phyloP scores from a whole-genome alignment of 2,329 filamentous ascomycete species.

The Sporothrix brunneoviolacea region DNA sequence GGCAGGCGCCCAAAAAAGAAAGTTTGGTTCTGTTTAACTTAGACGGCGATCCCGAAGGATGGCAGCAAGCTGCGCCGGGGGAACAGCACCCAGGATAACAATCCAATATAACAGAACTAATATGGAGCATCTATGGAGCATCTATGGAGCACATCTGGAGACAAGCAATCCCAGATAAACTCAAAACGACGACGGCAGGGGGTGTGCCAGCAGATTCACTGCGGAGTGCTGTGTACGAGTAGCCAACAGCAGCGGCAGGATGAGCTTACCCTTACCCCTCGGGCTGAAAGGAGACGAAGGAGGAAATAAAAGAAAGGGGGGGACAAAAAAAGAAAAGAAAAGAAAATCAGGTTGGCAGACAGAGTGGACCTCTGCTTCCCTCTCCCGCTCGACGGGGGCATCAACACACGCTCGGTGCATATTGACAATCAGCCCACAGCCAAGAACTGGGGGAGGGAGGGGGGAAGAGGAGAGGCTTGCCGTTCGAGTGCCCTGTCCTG shows the following conservation, averaged over 20 bases:
- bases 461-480: too few relatives aligned
- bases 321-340: too few relatives aligned
- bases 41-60: constrained; percentile 9
- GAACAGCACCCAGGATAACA: not conserved
- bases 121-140: not conserved
- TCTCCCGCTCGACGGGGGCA: too few relatives aligned
- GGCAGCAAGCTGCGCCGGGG: not conserved
- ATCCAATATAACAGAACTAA: not conserved
- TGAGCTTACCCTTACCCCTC: not conserved
- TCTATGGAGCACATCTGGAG: not conserved
- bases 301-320: too few relatives aligned
- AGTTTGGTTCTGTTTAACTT: not conserved
- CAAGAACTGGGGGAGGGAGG: too few relatives aligned
- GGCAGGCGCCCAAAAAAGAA: too few relatives aligned
- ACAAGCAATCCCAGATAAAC: not conserved
- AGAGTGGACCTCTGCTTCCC: too few relatives aligned
- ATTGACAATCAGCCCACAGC: too few relatives aligned
- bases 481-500: too few relatives aligned
- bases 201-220: not conserved
- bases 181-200: not conserved
- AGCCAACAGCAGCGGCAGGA: not conserved
- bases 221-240: not conserved
- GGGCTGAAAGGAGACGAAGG: too few relatives aligned
- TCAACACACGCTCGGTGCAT: too few relatives aligned
- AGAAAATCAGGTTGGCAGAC: too few relatives aligned